Base-by-base conservation (phyloP, 768 basidiomycete genomes). In the Tricholoma hemisulphureum region DNA sequence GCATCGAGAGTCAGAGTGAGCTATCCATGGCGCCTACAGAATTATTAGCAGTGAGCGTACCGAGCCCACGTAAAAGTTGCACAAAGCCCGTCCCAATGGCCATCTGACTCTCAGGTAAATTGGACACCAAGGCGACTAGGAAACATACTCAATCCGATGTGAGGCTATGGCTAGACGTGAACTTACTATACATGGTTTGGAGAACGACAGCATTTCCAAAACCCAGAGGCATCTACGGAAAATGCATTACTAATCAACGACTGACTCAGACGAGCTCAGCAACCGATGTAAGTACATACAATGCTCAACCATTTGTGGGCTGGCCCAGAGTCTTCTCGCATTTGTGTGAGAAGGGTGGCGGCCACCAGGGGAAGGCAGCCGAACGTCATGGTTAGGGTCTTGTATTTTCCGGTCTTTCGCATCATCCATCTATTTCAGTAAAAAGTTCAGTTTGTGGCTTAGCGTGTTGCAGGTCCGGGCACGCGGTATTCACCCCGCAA, bases 191-290 rank as follows among this genome's bases (percentile, higher is more conserved):
- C 68, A 77, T 81, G 7, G 85, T 87, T 61, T 87, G 85, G 21
- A 85, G 64, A 0, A 87, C 86, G 3, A 86, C 79, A 0, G 85
- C 84, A 55, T 86, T 87, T 6, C 86, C 85, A 59, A 87, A 85
- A 14, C 85, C 85, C 1, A 85, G 59, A 0, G 85, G 85, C 18
- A 86, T 75, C 85, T 87, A 57, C 23, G 11, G 4, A 10, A 50
- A 43, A 34, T 23, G 8, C 0, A 18, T 52, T n/a, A 26, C 50
- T 32, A 48, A 18, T 57, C 62, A 57, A 67, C 26, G 13, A 55
- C 24, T 18, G 31, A n/a, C n/a, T n/a, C n/a, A n/a, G n/a, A 8
- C 32, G 23, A 53, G 35, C 6, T 50, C 14, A 13, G 23, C 50
- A n/a, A 53, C 20, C 14, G 16, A 45, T 5, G 6, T n/a, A n/a